These are phyloP conservation scores for Rosa lucieae DNA, from an alignment of 306 rosid genomes.

Conservation along the genomic window DNA sequence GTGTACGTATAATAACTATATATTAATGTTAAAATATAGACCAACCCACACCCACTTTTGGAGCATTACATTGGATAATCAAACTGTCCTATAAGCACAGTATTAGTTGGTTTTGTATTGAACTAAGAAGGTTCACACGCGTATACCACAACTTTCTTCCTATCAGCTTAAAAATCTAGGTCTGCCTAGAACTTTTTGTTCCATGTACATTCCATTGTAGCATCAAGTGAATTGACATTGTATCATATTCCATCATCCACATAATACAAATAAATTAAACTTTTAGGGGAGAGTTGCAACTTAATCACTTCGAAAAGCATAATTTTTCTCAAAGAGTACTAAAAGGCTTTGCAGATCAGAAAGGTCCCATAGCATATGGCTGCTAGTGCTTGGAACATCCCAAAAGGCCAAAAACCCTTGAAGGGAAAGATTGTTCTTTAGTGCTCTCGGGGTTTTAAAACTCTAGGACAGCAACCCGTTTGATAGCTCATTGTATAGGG, in stretches of 20 bases:
- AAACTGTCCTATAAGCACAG: not conserved
- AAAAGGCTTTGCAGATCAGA: not conserved
- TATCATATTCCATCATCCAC: not conserved
- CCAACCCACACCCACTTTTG: constrained; percentile 1
- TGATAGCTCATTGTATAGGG: too few species aligned
- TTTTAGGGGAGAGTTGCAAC: not conserved
- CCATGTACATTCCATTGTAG: not conserved
- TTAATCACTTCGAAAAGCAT: not conserved
- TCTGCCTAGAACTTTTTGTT: not conserved
- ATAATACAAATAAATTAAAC: not conserved
- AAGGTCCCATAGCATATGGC: not conserved
- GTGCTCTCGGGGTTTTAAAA: too few species aligned
- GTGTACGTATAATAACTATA: not conserved
- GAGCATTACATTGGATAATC: not conserved
- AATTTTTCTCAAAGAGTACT: not conserved
- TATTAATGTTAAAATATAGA: not conserved
- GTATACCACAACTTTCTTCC: not conserved
- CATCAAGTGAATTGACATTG: not conserved
- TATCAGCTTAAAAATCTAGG: not conserved
- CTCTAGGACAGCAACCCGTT: too few species aligned
- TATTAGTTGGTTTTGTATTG: not conserved
- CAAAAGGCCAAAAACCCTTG: not conserved
- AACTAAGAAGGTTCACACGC: not conserved
- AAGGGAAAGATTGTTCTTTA: not conserved
- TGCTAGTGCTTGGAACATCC: not conserved